Base-by-base conservation (phyloP, 1,284 basidiomycete species). In the Caloboletus inedulis region DNA sequence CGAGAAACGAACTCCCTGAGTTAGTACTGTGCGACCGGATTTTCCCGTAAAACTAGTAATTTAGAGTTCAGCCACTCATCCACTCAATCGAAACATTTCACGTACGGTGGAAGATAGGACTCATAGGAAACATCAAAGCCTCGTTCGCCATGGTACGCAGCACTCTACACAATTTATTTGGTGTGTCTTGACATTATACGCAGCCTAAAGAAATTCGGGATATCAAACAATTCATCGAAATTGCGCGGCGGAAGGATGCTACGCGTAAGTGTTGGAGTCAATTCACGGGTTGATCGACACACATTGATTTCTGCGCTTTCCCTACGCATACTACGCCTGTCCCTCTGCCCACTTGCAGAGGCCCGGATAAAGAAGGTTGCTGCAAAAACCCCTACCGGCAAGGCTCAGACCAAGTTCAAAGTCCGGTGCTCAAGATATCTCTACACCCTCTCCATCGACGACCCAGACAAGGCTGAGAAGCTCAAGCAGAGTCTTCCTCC, bases 211-310 rank as follows among this genome's bases (percentile, higher is more conserved):
- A 98, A 85, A 87, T 99, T 77, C 83, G 84, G 68, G 96, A 99
- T 77, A 98, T 99, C 82, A 99, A 99, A 83, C 81, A 93, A 74
- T 98, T 99, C 82, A 91, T 99, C 75, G 89, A 94, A 79, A 94
- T 96, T 72, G 90, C 96, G 57, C 87, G 88, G 77, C 86, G 91
- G 74, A 92, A 91, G 77, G 87, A 90, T 78, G 87, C 90, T 52
- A 80, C 80, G 52, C 87, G 91, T 87, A 65, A 53, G 70, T 61
- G 21, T 30, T 16, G 14, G 35, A 49, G n/a, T 60, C 55, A 8
- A 61, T 37, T 59, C 14, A 62, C 65, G 42, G 53, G 60, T 27
- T 23, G 29, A 53, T 39, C 44, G 35, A 4, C 59, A 21, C 31
- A 47, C 35, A 52, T 30, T 40, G 39, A 52, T 39, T 21, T 25